Conservation (phyloP, 169 alveolate genomes). For the Plasmodium billcollinsi region DNA sequence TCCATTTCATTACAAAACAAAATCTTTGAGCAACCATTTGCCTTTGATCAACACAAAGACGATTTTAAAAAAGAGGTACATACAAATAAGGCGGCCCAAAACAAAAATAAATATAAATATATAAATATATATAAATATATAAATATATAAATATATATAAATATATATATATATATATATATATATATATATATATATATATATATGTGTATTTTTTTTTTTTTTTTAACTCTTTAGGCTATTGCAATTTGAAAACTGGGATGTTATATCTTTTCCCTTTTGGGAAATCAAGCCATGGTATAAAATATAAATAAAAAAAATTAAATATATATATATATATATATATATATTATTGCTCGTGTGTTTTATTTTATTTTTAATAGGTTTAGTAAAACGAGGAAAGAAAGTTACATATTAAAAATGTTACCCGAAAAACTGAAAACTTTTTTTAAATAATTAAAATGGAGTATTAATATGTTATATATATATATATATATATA, state of each 20-base stretch:
- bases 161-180: background rate
- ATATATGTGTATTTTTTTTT: background rate
- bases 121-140: background rate
- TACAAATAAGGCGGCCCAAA: too few species aligned
- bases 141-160: background rate
- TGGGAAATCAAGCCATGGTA: conserved; percentile 78
- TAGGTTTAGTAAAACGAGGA: conserved; percentile 70
- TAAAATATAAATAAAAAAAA: background rate
- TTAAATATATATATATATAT: background rate
- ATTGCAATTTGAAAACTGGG: conserved; percentile 55
- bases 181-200: background rate
- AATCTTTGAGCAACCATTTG: conserved; percentile 6
- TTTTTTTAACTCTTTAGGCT: conserved; percentile 17
- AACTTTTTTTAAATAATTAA: conserved; percentile 31
- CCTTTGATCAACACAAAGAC: conserved; percentile 64
- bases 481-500: too few species aligned
- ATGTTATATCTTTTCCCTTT: conserved; percentile 72
- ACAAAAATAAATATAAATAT: background rate
- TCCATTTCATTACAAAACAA: conserved; percentile 74
- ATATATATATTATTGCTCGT: background rate
- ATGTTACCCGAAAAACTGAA: conserved; percentile 46
- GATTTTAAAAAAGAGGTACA: conserved; percentile 47
- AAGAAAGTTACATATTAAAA: conserved; percentile 55
- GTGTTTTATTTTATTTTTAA: background rate
- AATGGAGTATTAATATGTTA: too few species aligned